Conservation (phyloP, 1,284 basidiomycete genomes). For the Ustilago loliicola region DNA sequence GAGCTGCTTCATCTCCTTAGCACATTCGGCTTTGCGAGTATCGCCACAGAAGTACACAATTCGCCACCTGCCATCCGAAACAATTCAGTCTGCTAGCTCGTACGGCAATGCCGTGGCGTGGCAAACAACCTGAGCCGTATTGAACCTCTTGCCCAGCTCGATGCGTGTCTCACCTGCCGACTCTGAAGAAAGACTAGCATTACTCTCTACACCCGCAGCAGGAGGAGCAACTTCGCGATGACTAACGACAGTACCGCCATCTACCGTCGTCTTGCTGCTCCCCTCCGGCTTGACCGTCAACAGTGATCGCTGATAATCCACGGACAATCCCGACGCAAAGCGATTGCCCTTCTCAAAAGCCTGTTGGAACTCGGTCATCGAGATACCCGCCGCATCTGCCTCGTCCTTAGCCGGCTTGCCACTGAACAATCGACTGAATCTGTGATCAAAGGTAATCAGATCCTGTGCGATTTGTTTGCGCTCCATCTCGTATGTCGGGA, state of each 20-base stretch:
- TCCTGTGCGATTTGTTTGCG: slow-evolving; percentile 76
- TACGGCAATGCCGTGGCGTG: slow-evolving; percentile 34
- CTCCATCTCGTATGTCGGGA: slow-evolving; percentile 77
- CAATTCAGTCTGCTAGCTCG: slow-evolving; percentile 44
- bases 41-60: slow-evolving; percentile 45
- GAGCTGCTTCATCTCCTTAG: slow-evolving; percentile 23
- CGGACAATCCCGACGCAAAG: slow-evolving; percentile 35
- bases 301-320: slow-evolving; percentile 39
- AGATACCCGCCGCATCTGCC: slow-evolving; percentile 76
- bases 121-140: slow-evolving; percentile 30
- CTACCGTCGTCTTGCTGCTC: slow-evolving; percentile 24
- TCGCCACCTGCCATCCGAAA: slow-evolving; percentile 34
- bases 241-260: slow-evolving; percentile 18
- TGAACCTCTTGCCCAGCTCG: slow-evolving; percentile 40
- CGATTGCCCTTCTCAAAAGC: slow-evolving; percentile 34
- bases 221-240: slow-evolving; percentile 19
- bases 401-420: slow-evolving; percentile 77
- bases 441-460: slow-evolving; percentile 83
- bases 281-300: slow-evolving; percentile 31
- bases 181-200: slow-evolving; percentile 14
- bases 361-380: slow-evolving; percentile 78
- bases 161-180: slow-evolving; percentile 37
- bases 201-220: slow-evolving; percentile 20
- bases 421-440: slow-evolving; percentile 81
- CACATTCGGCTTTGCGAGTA: slow-evolving; percentile 18